phyloP scores from a whole-genome alignment of 352 stramenopile genomes.

The Phytophthora niederhauseri region DNA sequence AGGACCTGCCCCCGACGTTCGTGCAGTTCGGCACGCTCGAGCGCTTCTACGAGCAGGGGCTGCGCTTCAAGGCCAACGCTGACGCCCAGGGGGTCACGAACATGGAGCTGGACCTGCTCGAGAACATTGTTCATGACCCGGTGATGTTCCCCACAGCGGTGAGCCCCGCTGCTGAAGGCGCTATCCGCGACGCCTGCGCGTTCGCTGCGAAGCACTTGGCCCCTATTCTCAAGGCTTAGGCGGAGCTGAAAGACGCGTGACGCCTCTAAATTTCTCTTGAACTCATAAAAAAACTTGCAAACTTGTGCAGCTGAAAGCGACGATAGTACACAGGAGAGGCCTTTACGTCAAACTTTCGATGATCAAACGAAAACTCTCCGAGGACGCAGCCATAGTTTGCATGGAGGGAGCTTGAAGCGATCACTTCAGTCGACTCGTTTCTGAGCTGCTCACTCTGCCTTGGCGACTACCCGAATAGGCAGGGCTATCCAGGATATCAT shows the following conservation, averaged over 20 bases:
- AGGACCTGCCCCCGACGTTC: constrained; percentile 35
- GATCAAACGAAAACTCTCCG: too few relatives aligned
- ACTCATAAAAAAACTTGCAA: too few relatives aligned
- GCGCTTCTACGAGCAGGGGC: constrained; percentile 32
- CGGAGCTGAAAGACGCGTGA: neutral
- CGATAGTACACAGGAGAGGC: too few relatives aligned
- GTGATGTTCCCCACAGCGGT: constrained; percentile 36
- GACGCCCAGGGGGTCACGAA: constrained; percentile 30
- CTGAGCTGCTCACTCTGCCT: too few relatives aligned
- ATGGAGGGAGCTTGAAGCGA: too few relatives aligned
- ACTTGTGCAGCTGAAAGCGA: too few relatives aligned
- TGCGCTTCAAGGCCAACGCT: constrained; percentile 31
- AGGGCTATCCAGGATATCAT: too few relatives aligned
- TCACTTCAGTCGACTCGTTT: too few relatives aligned
- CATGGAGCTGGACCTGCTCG: constrained; percentile 40
- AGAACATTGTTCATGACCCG: constrained; percentile 35
- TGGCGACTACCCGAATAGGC: too few relatives aligned
- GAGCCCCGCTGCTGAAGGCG: constrained; percentile 23
- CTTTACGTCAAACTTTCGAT: too few relatives aligned
- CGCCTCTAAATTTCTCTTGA: too few relatives aligned
- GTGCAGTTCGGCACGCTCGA: constrained; percentile 35
- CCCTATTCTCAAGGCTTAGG: neutral
- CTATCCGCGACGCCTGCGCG: constrained; percentile 22
- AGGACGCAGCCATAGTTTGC: too few relatives aligned
- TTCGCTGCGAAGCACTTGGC: constrained; percentile 11